Evolutionary conservation across 164 flowering plant species (phyloP).

Genomic region (Nymphaea colorata): DNA sequence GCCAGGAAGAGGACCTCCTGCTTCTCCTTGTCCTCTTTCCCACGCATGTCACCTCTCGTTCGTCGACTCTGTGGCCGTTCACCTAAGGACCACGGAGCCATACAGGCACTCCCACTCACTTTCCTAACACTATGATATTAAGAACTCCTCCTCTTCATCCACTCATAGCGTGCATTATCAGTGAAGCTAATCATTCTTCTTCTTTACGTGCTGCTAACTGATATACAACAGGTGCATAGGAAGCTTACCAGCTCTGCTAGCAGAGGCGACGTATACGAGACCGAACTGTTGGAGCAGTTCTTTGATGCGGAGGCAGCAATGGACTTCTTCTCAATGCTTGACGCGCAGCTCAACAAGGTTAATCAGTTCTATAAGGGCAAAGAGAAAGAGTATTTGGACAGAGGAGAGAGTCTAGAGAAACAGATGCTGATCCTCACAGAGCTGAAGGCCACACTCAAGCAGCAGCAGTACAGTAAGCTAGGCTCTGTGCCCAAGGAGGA

Average conservation of each 20-base stretch:
- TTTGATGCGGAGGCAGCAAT: slow-evolving; percentile 52
- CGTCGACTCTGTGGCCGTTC: slow-evolving; percentile 23
- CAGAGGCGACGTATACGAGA: slow-evolving; percentile 67
- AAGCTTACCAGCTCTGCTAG: slow-evolving; percentile 66
- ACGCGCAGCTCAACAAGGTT: slow-evolving; percentile 83
- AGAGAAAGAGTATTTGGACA: slow-evolving; percentile 83
- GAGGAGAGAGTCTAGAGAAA: slow-evolving; percentile 67
- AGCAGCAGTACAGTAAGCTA: slow-evolving; percentile 22
- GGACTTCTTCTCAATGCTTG: slow-evolving; percentile 63
- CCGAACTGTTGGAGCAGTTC: slow-evolving; percentile 75
- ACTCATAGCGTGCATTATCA: neutral
- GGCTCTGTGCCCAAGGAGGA: slow-evolving; percentile 13
- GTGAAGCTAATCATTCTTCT: neutral
- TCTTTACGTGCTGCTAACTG: neutral
- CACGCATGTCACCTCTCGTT: slow-evolving; percentile 15
- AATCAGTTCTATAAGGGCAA: slow-evolving; percentile 71
- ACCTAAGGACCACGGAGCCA: slow-evolving; percentile 47
- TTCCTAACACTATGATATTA: neutral
- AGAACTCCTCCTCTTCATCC: neutral
- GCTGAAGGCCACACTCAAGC: slow-evolving; percentile 40
- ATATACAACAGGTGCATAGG: slow-evolving; percentile 53
- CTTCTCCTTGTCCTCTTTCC: slow-evolving; percentile 15
- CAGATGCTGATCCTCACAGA: slow-evolving; percentile 71
- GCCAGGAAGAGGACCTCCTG: neutral
- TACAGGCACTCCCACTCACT: slow-evolving; percentile 43